A percentile compares a stretch with the other conserved stretches of the same genome.
Evolutionary conservation across 352 stramenopile genomes (phyloP).

Genomic region (Blastocystis sp.): DNA sequence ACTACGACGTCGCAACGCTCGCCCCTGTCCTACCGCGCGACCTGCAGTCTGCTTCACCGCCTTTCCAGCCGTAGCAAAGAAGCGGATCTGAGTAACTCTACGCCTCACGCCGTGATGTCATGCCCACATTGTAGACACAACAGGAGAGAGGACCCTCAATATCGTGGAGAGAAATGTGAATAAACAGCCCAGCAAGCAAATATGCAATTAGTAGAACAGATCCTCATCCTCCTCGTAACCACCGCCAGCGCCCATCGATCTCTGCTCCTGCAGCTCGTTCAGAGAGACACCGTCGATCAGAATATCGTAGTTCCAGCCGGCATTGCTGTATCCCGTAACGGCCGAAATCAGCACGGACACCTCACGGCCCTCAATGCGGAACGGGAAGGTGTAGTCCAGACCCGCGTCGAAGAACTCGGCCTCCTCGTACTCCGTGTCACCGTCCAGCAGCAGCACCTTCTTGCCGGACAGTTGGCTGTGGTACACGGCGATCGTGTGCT

Average conservation of each 20-base stretch:
- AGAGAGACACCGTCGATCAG: constrained; percentile 55
- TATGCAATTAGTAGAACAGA: constrained; percentile 59
- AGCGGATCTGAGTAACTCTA: constrained; percentile 21
- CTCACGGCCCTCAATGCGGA: too few relatives aligned
- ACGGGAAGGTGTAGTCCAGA: too few relatives aligned
- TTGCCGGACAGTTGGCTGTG: too few relatives aligned
- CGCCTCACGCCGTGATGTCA: constrained; percentile 12
- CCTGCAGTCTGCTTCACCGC: constrained; percentile 5
- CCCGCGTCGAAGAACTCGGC: too few relatives aligned
- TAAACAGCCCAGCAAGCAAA: neutral
- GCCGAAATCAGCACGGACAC: constrained; percentile 66
- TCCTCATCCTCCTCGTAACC: constrained; percentile 68
- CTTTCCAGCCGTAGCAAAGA: constrained; percentile 5
- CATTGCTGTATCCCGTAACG: constrained; percentile 24
- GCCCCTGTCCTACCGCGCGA: neutral
- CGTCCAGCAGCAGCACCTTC: too few relatives aligned
- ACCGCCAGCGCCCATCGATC: too few relatives aligned
- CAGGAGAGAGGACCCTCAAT: neutral
- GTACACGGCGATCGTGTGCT: too few relatives aligned
- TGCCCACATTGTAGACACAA: neutral
- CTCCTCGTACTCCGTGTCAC: too few relatives aligned
- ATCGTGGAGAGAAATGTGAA: neutral
- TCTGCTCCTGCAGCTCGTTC: constrained; percentile 51
- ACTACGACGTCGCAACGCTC: neutral
- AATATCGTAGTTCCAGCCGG: constrained; percentile 68